Base-by-base conservation (phyloP, 1,284 basidiomycete species). In the Rhodotorula sp. region DNA sequence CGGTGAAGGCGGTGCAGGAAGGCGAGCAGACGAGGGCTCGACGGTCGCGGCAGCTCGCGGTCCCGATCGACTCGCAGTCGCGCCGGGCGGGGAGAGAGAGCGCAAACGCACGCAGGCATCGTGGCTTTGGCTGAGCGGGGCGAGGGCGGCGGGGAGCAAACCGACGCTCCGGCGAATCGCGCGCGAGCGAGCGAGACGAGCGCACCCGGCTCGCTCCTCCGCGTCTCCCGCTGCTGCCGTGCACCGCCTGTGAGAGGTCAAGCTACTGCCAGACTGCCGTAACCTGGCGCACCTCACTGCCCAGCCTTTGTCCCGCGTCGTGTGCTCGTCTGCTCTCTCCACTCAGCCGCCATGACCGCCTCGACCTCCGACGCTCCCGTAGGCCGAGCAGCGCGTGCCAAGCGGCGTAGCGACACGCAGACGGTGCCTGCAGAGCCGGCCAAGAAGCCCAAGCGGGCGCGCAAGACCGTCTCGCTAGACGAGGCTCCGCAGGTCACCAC, bases 401-500 rank as follows among this genome's bases (percentile, higher is more conserved):
- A 34, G 34, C 34, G 34, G 3, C 34, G 34, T 5, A 34, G 34
- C 34, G 34, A 34, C 34, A 34, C 34, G 4, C 52, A 19, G 7
- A 4, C 27, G 14, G 13, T 3, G 12, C 3, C 7, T 34, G 34
- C 34, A 34, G 34, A 34, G 34, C n/a, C 25, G 10, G 2, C 53
- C 4, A 57, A 45, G 41, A 34, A 57, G 4, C 8, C n/a, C 9
- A 69, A 71, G 45, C 64, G 66, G 49, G 68, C 74, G 5, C 63
- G 74, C 13, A 7, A 61, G 27, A 57, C 50, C 8, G 61, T 75
- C 52, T 45, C 23, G 2, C 48, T 56, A 0, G 58, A 66, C 62
- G 74, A 73, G 56, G 46, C 68, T 16, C 25, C 53, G 1, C 74
- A 70, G 50, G 74, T 75, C 27, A 61, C 71, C 4, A 34, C 19